These are phyloP conservation scores for Mediolabrus comicus DNA, from an alignment of 108 stramenopile species.

Conservation along the genomic window DNA sequence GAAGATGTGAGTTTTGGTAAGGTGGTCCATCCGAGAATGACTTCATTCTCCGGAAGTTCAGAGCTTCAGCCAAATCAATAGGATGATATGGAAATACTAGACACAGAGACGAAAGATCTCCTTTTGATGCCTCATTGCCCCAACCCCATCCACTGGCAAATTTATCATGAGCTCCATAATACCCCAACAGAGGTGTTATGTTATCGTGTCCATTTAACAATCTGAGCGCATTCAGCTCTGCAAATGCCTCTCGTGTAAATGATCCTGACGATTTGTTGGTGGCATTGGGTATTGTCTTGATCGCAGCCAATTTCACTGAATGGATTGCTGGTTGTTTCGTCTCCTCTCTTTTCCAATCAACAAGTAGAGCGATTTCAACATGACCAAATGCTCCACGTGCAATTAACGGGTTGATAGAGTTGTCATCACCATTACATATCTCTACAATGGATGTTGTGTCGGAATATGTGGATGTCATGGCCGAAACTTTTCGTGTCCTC, in stretches of 20 bases:
- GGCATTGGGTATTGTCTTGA: slow-evolving; percentile 67
- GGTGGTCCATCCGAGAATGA: slow-evolving; percentile 24
- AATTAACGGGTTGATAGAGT: slow-evolving; percentile 28
- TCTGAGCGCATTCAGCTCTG: slow-evolving; percentile 42
- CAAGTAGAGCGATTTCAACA: slow-evolving; percentile 56
- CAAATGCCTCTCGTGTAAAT: slow-evolving; percentile 45
- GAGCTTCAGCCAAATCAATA: slow-evolving; percentile 56
- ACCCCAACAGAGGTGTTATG: slow-evolving; percentile 35
- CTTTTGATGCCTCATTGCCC: slow-evolving; percentile 5
- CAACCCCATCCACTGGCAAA: slow-evolving; percentile 15
- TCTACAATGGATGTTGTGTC: background rate
- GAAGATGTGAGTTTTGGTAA: slow-evolving; percentile 13
- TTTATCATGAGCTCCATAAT: slow-evolving; percentile 30
- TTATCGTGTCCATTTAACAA: slow-evolving; percentile 38
- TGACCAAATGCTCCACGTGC: slow-evolving; percentile 74
- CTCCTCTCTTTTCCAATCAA: slow-evolving; percentile 3
- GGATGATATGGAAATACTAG: slow-evolving; percentile 77
- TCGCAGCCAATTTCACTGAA: slow-evolving; percentile 47
- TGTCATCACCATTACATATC: background rate
- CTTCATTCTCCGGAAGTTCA: slow-evolving; percentile 56
- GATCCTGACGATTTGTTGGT: slow-evolving; percentile 17
- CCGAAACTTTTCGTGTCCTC: too few species aligned
- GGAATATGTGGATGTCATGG: background rate
- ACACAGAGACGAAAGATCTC: slow-evolving; percentile 36
- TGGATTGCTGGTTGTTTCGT: slow-evolving; percentile 3